Evolutionary conservation across 257 asterid species (phyloP).

Genomic region (Penstemon newberryi): DNA sequence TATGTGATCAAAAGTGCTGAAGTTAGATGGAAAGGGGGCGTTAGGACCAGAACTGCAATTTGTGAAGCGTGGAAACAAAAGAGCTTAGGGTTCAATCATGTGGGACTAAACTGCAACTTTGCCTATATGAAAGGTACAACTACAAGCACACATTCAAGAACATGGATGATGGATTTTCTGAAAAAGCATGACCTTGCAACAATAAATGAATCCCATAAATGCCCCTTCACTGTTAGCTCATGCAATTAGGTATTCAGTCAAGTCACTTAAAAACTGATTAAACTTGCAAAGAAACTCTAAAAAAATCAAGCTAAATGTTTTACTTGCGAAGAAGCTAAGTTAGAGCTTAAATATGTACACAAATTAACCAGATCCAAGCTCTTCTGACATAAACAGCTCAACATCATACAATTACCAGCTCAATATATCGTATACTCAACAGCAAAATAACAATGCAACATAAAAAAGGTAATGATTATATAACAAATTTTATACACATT

Average conservation of each 20-base stretch:
- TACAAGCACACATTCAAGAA: background rate
- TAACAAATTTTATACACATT: background rate
- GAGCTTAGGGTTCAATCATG: no score
- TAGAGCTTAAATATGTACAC: background rate
- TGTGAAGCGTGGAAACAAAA: no score
- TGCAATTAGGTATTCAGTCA: background rate
- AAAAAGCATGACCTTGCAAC: background rate
- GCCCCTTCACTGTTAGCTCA: slow-evolving; percentile 21
- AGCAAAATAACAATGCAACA: slow-evolving; percentile 25
- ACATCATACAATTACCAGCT: slow-evolving; percentile 12
- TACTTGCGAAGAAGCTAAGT: background rate
- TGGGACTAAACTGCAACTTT: no score
- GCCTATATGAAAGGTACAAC: background rate
- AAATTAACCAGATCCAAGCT: slow-evolving; percentile 34
- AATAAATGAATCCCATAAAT: slow-evolving; percentile 30
- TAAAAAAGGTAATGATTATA: background rate
- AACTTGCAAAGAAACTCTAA: background rate
- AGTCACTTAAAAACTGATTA: slow-evolving; percentile 7
- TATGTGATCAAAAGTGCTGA: no score
- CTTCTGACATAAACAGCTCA: slow-evolving; percentile 1
- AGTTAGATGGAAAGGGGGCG: no score
- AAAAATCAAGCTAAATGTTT: background rate
- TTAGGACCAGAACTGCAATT: no score
- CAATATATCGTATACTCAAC: slow-evolving; percentile 9
- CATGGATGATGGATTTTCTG: background rate